Conservation (phyloP, 148 eudicot species). For the Euryodendron excelsum region DNA sequence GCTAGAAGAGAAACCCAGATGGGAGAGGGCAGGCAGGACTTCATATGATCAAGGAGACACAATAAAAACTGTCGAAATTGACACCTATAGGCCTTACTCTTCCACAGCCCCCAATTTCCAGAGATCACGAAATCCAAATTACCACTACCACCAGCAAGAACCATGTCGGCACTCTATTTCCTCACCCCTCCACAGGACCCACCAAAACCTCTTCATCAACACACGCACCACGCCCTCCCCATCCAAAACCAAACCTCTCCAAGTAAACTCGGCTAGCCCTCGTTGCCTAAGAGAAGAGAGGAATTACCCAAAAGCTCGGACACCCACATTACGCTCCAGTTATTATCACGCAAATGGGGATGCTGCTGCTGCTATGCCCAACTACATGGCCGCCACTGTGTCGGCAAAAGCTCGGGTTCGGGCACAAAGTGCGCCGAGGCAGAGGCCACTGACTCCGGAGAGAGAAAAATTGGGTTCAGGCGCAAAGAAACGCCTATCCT, state of each 20-base stretch:
- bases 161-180: slow-evolving; percentile 12
- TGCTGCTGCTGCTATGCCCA: slow-evolving; percentile 36
- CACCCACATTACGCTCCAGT: slow-evolving; percentile 29
- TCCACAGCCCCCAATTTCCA: slow-evolving; percentile 15
- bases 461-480: slow-evolving; percentile 31
- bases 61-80: slow-evolving; percentile 40
- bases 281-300: slow-evolving; percentile 34
- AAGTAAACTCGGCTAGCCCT: slow-evolving; percentile 42
- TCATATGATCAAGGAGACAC: slow-evolving; percentile 50
- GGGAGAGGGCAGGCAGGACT: slow-evolving; percentile 29
- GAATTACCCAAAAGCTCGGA: slow-evolving; percentile 26
- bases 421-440: slow-evolving; percentile 64
- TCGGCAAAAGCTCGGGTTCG: slow-evolving; percentile 69
- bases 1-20: slow-evolving; percentile 24
- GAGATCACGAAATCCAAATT: slow-evolving; percentile 11
- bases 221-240: slow-evolving; percentile 32
- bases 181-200: slow-evolving; percentile 28
- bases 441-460: slow-evolving; percentile 47
- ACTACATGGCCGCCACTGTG: slow-evolving; percentile 76
- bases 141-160: slow-evolving; percentile 19
- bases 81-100: slow-evolving; percentile 27
- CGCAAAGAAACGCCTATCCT: slow-evolving; percentile 56
- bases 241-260: slow-evolving; percentile 31
- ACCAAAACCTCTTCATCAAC: slow-evolving; percentile 18
- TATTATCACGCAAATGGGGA: slow-evolving; percentile 6